Base-by-base conservation (phyloP, 148 eudicot genomes). In the Beta vulgaris region DNA sequence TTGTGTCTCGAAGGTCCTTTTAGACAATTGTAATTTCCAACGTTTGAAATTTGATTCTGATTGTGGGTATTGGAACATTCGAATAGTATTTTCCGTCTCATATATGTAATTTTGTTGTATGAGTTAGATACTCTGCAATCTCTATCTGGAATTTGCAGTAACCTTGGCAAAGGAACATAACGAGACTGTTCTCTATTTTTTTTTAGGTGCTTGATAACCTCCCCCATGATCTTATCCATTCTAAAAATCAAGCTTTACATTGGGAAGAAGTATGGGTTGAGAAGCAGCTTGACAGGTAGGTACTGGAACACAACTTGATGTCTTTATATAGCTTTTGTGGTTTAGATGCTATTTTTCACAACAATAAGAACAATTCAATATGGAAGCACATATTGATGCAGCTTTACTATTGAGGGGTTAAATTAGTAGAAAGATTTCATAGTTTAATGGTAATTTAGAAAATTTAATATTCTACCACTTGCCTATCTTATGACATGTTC, bases 191-290 rank as follows among this genome's bases (percentile, higher is more conserved):
- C 42, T 54, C 2, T 31, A 9, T 63, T 74, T 28, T 78, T 37
- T 49, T 14, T 77, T 77, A 94, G 98, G 97, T 94, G 73, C 97
- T 94, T 83, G 98, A 94, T 85, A 94, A 94, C 85, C 98, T 94
- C 83, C 98, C 98, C 42, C 98, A 94, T 73, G 98, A 94, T 86
- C 91, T 91, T 63, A 83, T 94, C 77, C 86, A 85, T 84, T 79
- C 98, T 3, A 87, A 88, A 76, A 86, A 86, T 90, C 98, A 94
- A 90, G 87, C 82, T 80, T 86, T 91, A 44, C 86, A 93, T 44
- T 94, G 98, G 98, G 86, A 86, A 91, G 98, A 94, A 90, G 98
- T 94, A 35, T 94, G 98, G 97, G 88, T 91, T 85, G 88, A 87
- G 81, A 90, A 87, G 84, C 85, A 80, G 73, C 82, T 85, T 69